Conservation (phyloP, 768 basidiomycete genomes). For the Dioszegia crocea region DNA sequence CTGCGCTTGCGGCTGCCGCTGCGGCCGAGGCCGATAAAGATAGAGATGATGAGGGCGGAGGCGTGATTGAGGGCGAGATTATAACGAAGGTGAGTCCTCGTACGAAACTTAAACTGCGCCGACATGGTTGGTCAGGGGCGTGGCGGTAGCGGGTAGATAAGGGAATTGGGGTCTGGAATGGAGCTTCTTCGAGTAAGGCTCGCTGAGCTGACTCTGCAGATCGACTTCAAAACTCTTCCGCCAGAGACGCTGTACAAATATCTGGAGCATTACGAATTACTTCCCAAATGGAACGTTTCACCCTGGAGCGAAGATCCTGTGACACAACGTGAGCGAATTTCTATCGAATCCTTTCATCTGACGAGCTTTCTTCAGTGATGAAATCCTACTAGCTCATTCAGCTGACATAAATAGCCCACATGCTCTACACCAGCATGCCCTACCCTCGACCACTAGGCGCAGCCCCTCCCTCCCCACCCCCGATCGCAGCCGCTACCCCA, state of each 20-base stretch:
- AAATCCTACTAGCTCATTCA: no score
- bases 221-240: constrained; percentile 43
- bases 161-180: no score
- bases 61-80: constrained; percentile 21
- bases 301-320: constrained; percentile 46
- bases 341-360: neutral
- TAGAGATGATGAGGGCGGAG: constrained; percentile 26
- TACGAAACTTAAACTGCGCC: no score
- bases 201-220: constrained; percentile 19
- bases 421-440: neutral
- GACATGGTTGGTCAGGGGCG: no score
- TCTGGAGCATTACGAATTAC: constrained; percentile 37
- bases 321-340: constrained; percentile 29
- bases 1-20: neutral
- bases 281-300: constrained; percentile 38
- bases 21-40: constrained; percentile 15
- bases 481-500: neutral
- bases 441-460: neutral
- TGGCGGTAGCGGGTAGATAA: no score
- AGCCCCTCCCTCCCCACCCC: neutral
- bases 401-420: constrained; percentile 1
- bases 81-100: constrained; percentile 42
- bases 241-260: constrained; percentile 39
- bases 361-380: no score
- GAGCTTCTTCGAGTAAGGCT: no score